Percentiles rank a stretch among this genome's conserved stretches.
Conservation (phyloP, 23 red algal genomes). For the Gracilaria caudata region DNA sequence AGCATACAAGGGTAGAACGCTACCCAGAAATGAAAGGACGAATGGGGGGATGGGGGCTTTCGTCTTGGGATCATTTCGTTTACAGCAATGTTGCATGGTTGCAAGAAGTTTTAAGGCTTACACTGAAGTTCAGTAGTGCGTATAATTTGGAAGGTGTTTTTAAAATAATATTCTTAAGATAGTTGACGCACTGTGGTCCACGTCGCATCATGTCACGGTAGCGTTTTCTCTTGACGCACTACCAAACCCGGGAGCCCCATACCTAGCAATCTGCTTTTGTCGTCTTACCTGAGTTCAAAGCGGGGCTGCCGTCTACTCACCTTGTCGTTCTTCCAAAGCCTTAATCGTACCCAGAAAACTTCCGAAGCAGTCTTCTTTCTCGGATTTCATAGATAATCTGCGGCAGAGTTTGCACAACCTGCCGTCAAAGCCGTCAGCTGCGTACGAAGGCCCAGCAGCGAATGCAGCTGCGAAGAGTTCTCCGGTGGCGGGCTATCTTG, state of each 20-base stretch:
- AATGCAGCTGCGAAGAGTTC: neutral
- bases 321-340: neutral
- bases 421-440: neutral
- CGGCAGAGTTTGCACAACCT: neutral
- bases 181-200: too few species aligned
- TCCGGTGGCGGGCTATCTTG: neutral
- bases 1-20: too few species aligned
- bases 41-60: too few species aligned
- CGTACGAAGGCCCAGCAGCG: neutral
- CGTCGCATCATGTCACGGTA: constrained; percentile 17
- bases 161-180: too few species aligned
- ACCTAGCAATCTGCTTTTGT: neutral
- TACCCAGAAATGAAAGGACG: too few species aligned
- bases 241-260: too few species aligned
- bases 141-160: neutral
- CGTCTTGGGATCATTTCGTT: too few species aligned
- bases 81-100: too few species aligned
- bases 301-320: neutral
- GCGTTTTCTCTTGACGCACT: constrained; percentile 11
- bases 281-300: neutral
- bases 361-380: neutral
- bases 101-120: neutral
- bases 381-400: neutral
- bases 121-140: neutral
- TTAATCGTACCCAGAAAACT: neutral